Conservation (phyloP, 2,329 filamentous ascomycete species). For the Parafenestella ontariensis region DNA sequence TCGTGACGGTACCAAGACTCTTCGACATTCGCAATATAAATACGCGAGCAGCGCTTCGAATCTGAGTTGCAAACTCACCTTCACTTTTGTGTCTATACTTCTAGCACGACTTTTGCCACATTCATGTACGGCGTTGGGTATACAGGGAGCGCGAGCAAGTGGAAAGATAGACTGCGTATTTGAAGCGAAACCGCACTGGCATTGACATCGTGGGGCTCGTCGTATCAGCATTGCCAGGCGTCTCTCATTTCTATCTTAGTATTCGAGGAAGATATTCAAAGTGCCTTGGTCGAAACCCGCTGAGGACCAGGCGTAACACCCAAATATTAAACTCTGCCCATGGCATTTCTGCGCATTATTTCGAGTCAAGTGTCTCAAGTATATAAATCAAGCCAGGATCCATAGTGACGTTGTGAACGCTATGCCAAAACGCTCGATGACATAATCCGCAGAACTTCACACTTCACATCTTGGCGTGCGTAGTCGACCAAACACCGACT, state of each 20-base stretch:
- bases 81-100: slow-evolving; percentile 31
- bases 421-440: no score
- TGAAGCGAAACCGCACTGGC: slow-evolving; percentile 11
- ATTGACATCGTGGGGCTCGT: slow-evolving; percentile 13
- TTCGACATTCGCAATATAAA: not conserved
- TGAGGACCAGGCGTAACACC: not conserved
- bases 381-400: not conserved
- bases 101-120: slow-evolving; percentile 12
- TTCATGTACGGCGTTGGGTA: slow-evolving; percentile 36
- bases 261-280: not conserved
- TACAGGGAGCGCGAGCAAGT: slow-evolving; percentile 32
- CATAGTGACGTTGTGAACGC: no score
- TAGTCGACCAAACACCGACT: not conserved
- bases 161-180: slow-evolving; percentile 16
- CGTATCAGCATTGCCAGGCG: slow-evolving; percentile 30
- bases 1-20: not conserved
- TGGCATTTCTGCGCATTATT: not conserved
- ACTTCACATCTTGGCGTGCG: not conserved
- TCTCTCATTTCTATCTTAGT: slow-evolving; percentile 7
- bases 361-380: not conserved
- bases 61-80: not conserved
- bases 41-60: not conserved
- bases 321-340: not conserved
- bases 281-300: not conserved
- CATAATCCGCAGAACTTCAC: slow-evolving; percentile 1